phyloP scores from a whole-genome alignment of 2,329 filamentous ascomycete species.

The Claviceps pusilla region DNA sequence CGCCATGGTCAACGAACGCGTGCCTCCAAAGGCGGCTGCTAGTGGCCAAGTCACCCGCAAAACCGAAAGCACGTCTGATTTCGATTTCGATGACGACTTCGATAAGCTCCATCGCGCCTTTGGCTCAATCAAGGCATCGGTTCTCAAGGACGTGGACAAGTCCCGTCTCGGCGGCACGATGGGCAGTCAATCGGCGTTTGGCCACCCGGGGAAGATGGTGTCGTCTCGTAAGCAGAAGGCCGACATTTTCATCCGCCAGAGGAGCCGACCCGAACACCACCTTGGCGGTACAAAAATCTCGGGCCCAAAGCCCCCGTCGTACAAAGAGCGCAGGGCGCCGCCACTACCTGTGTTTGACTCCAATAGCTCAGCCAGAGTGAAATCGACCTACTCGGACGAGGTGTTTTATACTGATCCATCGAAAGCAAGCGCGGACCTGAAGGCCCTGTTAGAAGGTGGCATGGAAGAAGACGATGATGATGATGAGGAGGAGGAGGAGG shows the following conservation, averaged over 20 bases:
- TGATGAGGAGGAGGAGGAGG: conserved; percentile 24
- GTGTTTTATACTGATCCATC: conserved; percentile 52
- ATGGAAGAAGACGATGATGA: conserved; percentile 58
- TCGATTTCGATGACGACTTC: conserved; percentile 18
- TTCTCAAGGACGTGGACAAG: conserved; percentile 6
- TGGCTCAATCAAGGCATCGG: conserved; percentile 13
- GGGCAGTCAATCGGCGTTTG: conserved; percentile 16
- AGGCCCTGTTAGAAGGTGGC: conserved; percentile 66
- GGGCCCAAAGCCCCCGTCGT: conserved; percentile 32
- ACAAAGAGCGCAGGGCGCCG: conserved; percentile 31
- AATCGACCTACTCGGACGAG: conserved; percentile 22
- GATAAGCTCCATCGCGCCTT: conserved; percentile 18
- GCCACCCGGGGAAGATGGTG: conserved; percentile 28
- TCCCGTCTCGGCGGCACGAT: background rate
- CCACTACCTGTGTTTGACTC: conserved; percentile 35
- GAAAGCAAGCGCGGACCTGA: conserved; percentile 62
- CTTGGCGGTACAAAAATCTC: conserved; percentile 29
- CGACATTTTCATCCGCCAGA: conserved; percentile 38
- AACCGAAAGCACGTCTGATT: conserved; percentile 13
- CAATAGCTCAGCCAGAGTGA: conserved; percentile 6
- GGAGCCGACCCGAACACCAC: conserved; percentile 42
- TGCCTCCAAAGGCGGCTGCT: conserved; percentile 15
- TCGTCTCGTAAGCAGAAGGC: conserved; percentile 41
- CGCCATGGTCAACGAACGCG: conserved; percentile 34
- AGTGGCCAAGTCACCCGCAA: background rate